Evolutionary conservation across 805 yeast genomes (phyloP), one percentile per base, ranked within the genome.

Genomic region (Kuraishia molischiana): DNA sequence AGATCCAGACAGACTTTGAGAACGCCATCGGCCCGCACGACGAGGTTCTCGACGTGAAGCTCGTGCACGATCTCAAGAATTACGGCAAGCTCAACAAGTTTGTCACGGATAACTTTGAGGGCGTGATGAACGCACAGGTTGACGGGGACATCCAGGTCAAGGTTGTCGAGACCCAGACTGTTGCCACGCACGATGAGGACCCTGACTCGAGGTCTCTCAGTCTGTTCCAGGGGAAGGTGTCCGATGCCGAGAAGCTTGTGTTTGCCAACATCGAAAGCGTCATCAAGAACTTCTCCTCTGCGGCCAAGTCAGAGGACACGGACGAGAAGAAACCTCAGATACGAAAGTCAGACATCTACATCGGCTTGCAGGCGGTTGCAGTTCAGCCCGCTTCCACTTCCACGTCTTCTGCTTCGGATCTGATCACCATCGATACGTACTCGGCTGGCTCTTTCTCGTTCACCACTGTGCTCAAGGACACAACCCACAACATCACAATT

Each of bases 211-310:
- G 71, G 22, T 73, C 74, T 35, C 69, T 90, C 49, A 80, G 81
- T 44, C 56, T 84, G 47, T 85, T 87, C 53, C 62, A 69, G 17
- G 97, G 97, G 6, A 81, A 82, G 44, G 50, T 77, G 1, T 72
- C 77, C 32, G 95, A 86, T 55, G 97, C 92, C 11, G 94, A 84
- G 50, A 90, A 92, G 56, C 70, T 92, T 41, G 82, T 94, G 30
- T 69, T 74, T 49, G 97, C 97, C 3, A 89, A 86, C 52, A 68
- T 90, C 48, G 95, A 86, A 22, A 75, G 77, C 38, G 76, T 79
- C n/a, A 69, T 79, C 37, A 69, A 73, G 64, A 61, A 59, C 53
- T 38, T 60, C 45, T 45, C 59, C 49, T 29, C 57, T 42, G 22
- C 28, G 10, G 37, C 26, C 3, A 29, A 43, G 8, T 17, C 39